Conservation (phyloP, 768 basidiomycete species). For the Rhodotorula taiwanensis region DNA sequence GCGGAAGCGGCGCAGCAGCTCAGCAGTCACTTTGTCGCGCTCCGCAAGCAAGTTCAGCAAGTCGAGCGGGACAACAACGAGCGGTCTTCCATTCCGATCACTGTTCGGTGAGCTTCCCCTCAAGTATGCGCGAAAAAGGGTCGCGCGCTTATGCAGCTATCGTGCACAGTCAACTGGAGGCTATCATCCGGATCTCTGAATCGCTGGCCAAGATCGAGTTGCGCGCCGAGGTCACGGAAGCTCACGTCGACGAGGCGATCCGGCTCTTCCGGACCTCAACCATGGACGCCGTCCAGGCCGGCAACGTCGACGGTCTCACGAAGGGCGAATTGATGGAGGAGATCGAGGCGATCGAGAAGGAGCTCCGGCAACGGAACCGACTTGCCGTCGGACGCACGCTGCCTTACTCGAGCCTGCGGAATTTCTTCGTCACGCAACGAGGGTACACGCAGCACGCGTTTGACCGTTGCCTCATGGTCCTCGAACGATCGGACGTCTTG, state of each 20-base stretch:
- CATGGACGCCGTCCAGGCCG: slow-evolving; percentile 96
- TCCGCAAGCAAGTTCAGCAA: slow-evolving; percentile 88
- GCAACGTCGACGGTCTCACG: slow-evolving; percentile 77
- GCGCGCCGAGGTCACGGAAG: slow-evolving; percentile 72
- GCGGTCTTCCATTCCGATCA: slow-evolving; percentile 94
- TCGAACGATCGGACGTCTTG: slow-evolving; percentile 94
- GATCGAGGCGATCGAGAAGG: slow-evolving; percentile 62
- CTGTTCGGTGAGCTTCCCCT: slow-evolving; percentile 63
- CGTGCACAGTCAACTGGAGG: slow-evolving; percentile 74
- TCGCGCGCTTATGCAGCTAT: slow-evolving; percentile 35
- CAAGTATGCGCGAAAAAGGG: not conserved
- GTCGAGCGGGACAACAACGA: slow-evolving; percentile 97
- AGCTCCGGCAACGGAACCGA: slow-evolving; percentile 55
- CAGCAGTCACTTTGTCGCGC: slow-evolving; percentile 84
- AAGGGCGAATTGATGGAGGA: slow-evolving; percentile 89
- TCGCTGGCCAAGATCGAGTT: slow-evolving; percentile 90
- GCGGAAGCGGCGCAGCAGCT: slow-evolving; percentile 92
- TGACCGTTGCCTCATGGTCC: slow-evolving; percentile 77
- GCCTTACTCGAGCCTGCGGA: slow-evolving; percentile 83
- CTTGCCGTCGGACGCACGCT: slow-evolving; percentile 94
- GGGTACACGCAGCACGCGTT: slow-evolving; percentile 56
- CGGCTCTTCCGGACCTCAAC: slow-evolving; percentile 97
- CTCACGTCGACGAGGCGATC: slow-evolving; percentile 97
- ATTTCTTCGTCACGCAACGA: slow-evolving; percentile 89
- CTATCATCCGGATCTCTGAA: slow-evolving; percentile 97